Conservation (phyloP, 1,284 basidiomycete genomes). For the Stygiomarasmius scandens region DNA sequence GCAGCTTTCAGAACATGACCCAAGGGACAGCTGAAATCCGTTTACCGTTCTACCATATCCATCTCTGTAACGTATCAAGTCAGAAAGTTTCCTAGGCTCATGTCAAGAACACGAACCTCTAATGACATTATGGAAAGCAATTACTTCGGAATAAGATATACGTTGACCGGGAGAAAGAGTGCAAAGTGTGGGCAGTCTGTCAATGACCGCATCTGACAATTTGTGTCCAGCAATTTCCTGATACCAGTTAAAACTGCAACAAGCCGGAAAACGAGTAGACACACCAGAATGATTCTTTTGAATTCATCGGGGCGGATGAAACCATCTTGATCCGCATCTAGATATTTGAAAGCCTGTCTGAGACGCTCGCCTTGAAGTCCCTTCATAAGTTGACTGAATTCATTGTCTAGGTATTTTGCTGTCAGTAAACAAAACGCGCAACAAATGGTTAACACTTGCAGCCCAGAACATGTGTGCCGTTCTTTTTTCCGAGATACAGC, state of each 20-base stretch:
- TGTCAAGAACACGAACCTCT: conserved; percentile 53
- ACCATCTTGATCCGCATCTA: conserved; percentile 88
- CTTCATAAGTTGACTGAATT: conserved; percentile 97
- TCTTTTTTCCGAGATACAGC: conserved; percentile 89
- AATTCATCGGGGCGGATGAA: conserved; percentile 93
- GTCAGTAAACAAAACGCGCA: too few species aligned
- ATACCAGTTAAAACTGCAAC: background rate
- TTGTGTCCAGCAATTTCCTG: conserved; percentile 95
- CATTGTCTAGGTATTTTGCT: conserved; percentile 84
- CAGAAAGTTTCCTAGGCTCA: conserved; percentile 3
- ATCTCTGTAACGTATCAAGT: conserved; percentile 61
- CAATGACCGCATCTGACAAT: conserved; percentile 87
- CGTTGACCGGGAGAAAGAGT: conserved; percentile 84
- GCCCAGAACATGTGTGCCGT: conserved; percentile 87
- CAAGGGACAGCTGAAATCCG: background rate
- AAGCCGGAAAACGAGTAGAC: conserved; percentile 24
- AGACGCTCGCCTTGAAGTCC: conserved; percentile 94
- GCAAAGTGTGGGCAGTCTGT: conserved; percentile 87
- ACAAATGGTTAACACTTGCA: too few species aligned
- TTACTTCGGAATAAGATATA: conserved; percentile 93
- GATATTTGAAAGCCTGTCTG: conserved; percentile 89
- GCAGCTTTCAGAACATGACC: conserved; percentile 1
- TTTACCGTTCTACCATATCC: conserved; percentile 91
- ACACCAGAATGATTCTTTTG: conserved; percentile 87
- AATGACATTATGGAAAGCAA: conserved; percentile 94